phyloP scores from a whole-genome alignment of 192 early-diverging fungal genomes.

The Endogone sp. region DNA sequence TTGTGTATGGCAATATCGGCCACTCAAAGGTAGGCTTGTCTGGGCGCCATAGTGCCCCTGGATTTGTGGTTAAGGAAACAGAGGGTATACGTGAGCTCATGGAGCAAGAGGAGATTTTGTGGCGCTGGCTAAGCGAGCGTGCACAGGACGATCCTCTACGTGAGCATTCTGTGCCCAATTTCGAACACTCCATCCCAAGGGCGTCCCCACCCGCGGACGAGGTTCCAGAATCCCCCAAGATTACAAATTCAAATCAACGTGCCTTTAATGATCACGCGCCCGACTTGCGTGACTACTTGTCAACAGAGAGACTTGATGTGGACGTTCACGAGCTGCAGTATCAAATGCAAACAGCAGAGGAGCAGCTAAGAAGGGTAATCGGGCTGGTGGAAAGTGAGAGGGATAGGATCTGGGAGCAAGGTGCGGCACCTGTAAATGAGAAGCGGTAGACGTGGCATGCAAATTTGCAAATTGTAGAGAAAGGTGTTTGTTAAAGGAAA shows the following conservation, averaged over 20 bases:
- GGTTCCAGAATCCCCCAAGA: background rate
- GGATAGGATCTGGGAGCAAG: background rate
- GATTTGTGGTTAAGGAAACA: background rate
- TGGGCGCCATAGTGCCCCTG: background rate
- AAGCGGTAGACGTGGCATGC: background rate
- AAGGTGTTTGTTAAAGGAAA: background rate
- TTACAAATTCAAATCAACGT: background rate
- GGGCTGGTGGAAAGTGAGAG: background rate
- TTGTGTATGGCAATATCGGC: background rate
- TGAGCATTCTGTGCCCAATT: background rate
- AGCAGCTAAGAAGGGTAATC: background rate
- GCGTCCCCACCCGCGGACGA: background rate
- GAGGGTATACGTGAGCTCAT: background rate
- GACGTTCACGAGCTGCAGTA: background rate
- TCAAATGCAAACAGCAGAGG: background rate
- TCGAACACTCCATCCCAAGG: background rate
- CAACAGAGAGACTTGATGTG: background rate
- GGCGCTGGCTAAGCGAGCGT: background rate
- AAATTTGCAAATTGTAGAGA: background rate
- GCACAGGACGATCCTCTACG: background rate
- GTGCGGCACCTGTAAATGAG: no score
- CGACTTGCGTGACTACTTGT: background rate
- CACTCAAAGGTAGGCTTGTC: background rate
- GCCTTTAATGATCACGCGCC: background rate
- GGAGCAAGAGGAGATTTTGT: background rate